Percentiles rank a stretch among this genome's conserved stretches.
Conservation (phyloP, 352 stramenopile genomes). For the Plasmopara viticola region DNA sequence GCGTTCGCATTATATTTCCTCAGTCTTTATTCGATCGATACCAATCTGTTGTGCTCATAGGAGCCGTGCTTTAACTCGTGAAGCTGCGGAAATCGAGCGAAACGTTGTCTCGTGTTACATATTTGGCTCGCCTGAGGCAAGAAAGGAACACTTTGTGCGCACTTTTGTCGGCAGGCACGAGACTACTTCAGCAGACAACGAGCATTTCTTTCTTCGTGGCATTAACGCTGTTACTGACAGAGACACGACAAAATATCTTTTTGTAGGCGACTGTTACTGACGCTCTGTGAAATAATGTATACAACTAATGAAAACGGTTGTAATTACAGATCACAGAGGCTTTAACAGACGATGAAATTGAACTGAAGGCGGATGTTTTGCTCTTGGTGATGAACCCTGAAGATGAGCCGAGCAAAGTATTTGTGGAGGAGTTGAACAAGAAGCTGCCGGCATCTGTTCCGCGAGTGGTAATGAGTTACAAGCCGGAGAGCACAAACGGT, state of each 20-base stretch:
- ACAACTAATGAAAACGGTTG: background rate
- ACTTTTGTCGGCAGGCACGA: slow-evolving; percentile 46
- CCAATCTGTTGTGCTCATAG: slow-evolving; percentile 14
- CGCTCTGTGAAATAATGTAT: background rate
- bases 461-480: slow-evolving; percentile 54
- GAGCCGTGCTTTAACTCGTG: slow-evolving; percentile 48
- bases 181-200: slow-evolving; percentile 16
- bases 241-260: slow-evolving; percentile 55
- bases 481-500: slow-evolving; percentile 19
- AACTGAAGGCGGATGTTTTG: slow-evolving; percentile 65
- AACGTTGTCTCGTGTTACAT: slow-evolving; percentile 73
- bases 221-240: slow-evolving; percentile 52
- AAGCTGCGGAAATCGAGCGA: slow-evolving; percentile 51
- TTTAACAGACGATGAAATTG: slow-evolving; percentile 53
- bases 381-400: slow-evolving; percentile 62
- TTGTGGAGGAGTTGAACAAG: slow-evolving; percentile 48
- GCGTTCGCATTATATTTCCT: slow-evolving; percentile 8
- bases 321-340: slow-evolving; percentile 54
- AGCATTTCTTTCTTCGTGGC: slow-evolving; percentile 37
- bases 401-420: slow-evolving; percentile 33
- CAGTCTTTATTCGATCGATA: background rate
- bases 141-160: slow-evolving; percentile 51
- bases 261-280: slow-evolving; percentile 30
- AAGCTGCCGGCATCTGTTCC: slow-evolving; percentile 49
- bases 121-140: slow-evolving; percentile 34